Base-by-base conservation (phyloP, 176 grass and related monocot genomes). In the Ensete ventricosum region DNA sequence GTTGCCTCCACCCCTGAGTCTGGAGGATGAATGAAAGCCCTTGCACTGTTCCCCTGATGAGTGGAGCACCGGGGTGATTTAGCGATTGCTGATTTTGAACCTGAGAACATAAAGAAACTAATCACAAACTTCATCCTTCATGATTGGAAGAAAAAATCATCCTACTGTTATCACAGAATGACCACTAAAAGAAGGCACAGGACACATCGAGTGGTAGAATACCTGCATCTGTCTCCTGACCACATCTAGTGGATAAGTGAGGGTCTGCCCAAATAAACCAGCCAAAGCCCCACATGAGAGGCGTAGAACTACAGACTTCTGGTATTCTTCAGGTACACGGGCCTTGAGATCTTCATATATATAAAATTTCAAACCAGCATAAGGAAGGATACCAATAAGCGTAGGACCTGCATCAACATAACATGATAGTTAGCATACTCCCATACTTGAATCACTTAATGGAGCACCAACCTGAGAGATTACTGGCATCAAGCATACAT, bases 211-310 rank as follows among this genome's bases (percentile, higher is more conserved):
- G 20, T 81, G 52, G 71, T 65, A 23, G 72, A 76, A 64, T 87
- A 91, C 94, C 87, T 97, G 94, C 94, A 97, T 93, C 82, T 97
- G 94, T 77, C 94, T 83, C 85, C 94, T 93, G 78, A 93, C 90
- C 77, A 97, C 94, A 89, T 97, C 94, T 71, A 97, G 79, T 17
- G 94, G 94, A 60, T 97, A 97, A 52, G 90, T 97, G 51, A 97
- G 84, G 85, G 94, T 97, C 73, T 97, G 94, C 9, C 94, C 90
- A 83, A 97, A 97, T 77, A 97, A 87, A 87, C 94, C 94, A 87
- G 94, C 90, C 85, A 91, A 82, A 50, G 94, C 94, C 71, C 90
- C 94, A 50, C 94, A 98, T 49, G 94, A 80, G 16, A 98, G 82
- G 65, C 87, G 89, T 76, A 98, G 63, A 65, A 76, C 76, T 51